Evolutionary conservation across 176 grass and related monocot species (phyloP).

Genomic region (Oryza punctata): DNA sequence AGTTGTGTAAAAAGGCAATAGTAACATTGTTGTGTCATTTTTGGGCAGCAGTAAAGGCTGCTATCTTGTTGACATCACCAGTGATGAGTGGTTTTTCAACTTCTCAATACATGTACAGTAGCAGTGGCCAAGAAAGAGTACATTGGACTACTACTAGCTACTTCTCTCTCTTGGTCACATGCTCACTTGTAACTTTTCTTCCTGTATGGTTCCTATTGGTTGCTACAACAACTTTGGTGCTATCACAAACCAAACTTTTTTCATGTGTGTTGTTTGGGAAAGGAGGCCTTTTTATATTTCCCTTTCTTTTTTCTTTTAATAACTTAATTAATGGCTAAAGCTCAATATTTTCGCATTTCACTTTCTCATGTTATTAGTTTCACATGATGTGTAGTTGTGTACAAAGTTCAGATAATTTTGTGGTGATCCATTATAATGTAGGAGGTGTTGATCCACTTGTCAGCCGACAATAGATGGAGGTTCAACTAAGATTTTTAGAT

Average conservation of each 20-base stretch:
- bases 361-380: background rate
- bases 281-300: background rate
- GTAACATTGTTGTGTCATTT: background rate
- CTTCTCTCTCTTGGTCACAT: slow-evolving; percentile 20
- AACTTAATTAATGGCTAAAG: background rate
- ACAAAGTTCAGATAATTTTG: background rate
- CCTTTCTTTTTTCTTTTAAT: background rate
- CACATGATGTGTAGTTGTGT: background rate
- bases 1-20: background rate
- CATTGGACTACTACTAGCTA: background rate
- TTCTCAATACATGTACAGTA: slow-evolving; percentile 1
- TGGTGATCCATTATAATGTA: background rate
- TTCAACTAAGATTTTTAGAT: background rate
- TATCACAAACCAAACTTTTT: background rate
- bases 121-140: background rate
- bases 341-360: background rate
- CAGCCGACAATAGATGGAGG: background rate
- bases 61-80: slow-evolving; percentile 27
- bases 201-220: background rate
- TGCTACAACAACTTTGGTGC: background rate
- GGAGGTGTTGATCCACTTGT: background rate
- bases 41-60: slow-evolving; percentile 17
- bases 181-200: background rate
- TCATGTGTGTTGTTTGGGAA: background rate
- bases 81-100: slow-evolving; percentile 16